Evolutionary conservation across 108 stramenopile genomes (phyloP), one percentile per base, ranked within the genome.

Genomic region (Stephanodiscus triporus): DNA sequence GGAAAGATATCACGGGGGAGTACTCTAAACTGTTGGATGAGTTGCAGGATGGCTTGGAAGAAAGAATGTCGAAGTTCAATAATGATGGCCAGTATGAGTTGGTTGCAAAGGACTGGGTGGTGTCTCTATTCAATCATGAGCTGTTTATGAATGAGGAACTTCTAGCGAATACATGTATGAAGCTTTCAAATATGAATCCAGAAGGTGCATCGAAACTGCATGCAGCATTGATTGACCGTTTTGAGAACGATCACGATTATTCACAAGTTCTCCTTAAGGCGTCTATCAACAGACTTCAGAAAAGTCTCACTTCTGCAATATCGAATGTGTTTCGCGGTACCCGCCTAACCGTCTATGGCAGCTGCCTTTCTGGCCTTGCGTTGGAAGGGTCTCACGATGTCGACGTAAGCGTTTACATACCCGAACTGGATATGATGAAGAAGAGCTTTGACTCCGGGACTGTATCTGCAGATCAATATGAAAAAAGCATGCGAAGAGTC

Each of bases 381-480:
- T 56, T 90, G 38, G 87, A 87, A 10, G 77, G 84, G n/a, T 78
- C 72, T 26, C 85, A 89, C 45, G 92, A 94, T 73, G 92, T 94
- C 2, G 92, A 94, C 55, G 48, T 91, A 10, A 83, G 81, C 13
- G 57, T 94, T 24, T 72, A 87, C 45, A 68, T 90, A 8, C 87
- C 87, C 19, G 66, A 67, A 55, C 58, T 81, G 23, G 62, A 74
- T 26, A n/a, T 27, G 32, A 26, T 83, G n/a, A 78, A 89, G 49
- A 55, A 77, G 34, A 42, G 66, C 8, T 90, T 88, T 71, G 79
- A 84, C 14, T 55, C 62, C 0, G 92, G 88, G 13, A n/a, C 58
- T 6, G 65, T 86, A 38, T 63, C 82, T 23, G 86, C 76, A 10
- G 14, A 56, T 3, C n/a, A 49, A 23, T 91, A 86, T 50, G 81